Evolutionary conservation across 106 monocot genomes (phyloP).

Genomic region (Phalaenopsis equestris): DNA sequence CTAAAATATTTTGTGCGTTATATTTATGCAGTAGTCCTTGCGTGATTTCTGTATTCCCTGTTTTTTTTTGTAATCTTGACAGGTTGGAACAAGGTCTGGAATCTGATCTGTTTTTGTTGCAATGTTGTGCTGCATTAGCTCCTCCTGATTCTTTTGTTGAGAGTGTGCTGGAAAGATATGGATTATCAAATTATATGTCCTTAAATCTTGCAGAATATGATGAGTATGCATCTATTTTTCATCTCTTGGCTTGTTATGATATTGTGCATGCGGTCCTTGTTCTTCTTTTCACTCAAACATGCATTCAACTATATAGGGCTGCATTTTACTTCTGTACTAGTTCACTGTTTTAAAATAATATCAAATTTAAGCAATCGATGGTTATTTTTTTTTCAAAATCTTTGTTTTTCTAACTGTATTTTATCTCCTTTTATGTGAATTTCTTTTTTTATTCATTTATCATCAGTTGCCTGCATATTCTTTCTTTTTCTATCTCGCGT

Average conservation of each 20-base stretch:
- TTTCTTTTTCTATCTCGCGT: background rate
- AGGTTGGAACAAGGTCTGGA: conserved; percentile 80
- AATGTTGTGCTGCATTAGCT: conserved; percentile 95
- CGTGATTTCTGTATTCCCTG: background rate
- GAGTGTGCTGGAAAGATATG: conserved; percentile 90
- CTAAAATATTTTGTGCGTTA: background rate
- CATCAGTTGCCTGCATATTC: background rate
- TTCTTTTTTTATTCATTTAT: background rate
- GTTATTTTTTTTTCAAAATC: background rate
- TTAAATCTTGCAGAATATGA: conserved; percentile 48
- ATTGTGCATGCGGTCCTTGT: background rate
- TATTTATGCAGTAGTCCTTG: background rate
- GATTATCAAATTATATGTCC: conserved; percentile 53
- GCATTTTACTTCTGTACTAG: background rate
- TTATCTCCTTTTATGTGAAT: background rate
- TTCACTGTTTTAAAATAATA: no score
- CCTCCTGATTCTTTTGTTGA: conserved; percentile 79
- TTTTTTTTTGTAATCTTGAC: conserved; percentile 14
- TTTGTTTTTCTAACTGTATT: background rate
- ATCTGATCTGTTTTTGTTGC: conserved; percentile 86
- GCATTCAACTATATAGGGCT: background rate
- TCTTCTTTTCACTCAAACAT: background rate
- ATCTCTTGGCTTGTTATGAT: background rate
- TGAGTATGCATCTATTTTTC: conserved; percentile 52
- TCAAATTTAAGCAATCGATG: no score